phyloP scores from a whole-genome alignment of 108 stramenopile genomes.

The Cyclotella atomus region DNA sequence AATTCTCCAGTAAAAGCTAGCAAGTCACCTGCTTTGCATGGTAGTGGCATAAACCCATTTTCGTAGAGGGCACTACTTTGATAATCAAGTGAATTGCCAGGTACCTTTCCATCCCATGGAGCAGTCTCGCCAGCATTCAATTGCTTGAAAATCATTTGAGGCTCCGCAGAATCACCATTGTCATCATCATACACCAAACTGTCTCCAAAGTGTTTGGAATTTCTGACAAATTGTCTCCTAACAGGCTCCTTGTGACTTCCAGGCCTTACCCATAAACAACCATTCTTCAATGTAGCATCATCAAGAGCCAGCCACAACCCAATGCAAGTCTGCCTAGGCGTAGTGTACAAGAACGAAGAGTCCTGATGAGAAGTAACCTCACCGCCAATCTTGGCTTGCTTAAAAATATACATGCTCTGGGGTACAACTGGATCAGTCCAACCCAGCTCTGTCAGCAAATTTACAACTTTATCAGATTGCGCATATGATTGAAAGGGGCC shows the following conservation, averaged over 20 bases:
- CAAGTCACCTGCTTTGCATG: slow-evolving; percentile 90
- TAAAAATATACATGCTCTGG: slow-evolving; percentile 97
- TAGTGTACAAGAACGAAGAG: slow-evolving; percentile 90
- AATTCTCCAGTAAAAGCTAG: slow-evolving; percentile 84
- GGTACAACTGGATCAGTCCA: slow-evolving; percentile 88
- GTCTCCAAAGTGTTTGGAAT: slow-evolving; percentile 70
- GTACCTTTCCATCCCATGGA: slow-evolving; percentile 78
- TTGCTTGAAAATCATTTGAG: slow-evolving; percentile 54
- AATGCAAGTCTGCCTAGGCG: slow-evolving; percentile 86
- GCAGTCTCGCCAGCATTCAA: slow-evolving; percentile 14
- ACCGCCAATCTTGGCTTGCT: slow-evolving; percentile 82
- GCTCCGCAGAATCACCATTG: slow-evolving; percentile 32
- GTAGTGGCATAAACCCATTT: slow-evolving; percentile 81
- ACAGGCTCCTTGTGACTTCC: slow-evolving; percentile 80
- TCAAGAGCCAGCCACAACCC: slow-evolving; percentile 95
- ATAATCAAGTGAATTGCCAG: slow-evolving; percentile 40
- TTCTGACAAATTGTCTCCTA: slow-evolving; percentile 80
- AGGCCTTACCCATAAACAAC: slow-evolving; percentile 93
- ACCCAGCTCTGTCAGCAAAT: slow-evolving; percentile 71
- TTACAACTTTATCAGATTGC: slow-evolving; percentile 53
- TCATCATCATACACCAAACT: slow-evolving; percentile 27
- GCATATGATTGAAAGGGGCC: slow-evolving; percentile 77
- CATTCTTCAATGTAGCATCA: slow-evolving; percentile 91
- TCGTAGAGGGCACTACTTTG: slow-evolving; percentile 59
- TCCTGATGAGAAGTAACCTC: slow-evolving; percentile 94